Percentiles rank a stretch among this genome's conserved stretches.
Evolutionary conservation across 306 rosid genomes (phyloP).

Genomic region (Quercus suber): DNA sequence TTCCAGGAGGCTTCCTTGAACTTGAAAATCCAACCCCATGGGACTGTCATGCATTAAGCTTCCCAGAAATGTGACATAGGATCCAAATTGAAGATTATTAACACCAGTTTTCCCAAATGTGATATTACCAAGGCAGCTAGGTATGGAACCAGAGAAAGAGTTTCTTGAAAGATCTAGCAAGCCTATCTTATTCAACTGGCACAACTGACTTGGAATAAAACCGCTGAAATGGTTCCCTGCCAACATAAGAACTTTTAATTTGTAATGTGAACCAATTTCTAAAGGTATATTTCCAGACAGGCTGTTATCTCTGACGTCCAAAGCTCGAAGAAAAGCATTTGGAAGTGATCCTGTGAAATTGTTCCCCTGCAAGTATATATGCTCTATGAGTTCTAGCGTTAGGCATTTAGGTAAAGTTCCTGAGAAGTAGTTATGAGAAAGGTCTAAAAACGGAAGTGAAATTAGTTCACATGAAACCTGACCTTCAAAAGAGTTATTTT

Average conservation of each 20-base stretch:
- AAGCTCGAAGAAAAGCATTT: not conserved
- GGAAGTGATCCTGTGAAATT: not conserved
- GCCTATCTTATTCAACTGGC: not conserved
- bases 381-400: not conserved
- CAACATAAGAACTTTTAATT: not conserved
- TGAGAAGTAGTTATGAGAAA: not conserved
- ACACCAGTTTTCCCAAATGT: not conserved
- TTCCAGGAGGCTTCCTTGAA: no score
- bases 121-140: not conserved
- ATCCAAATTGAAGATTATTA: not conserved
- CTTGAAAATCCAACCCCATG: no score
- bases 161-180: constrained; percentile 8
- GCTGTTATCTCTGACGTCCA: not conserved
- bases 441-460: not conserved
- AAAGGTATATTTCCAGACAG: not conserved
- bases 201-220: not conserved
- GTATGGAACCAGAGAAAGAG: constrained; percentile 3
- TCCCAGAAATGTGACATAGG: no score
- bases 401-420: constrained; percentile 6
- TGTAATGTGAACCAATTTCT: not conserved
- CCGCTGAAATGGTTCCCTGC: not conserved
- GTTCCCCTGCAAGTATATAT: not conserved
- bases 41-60: not conserved
- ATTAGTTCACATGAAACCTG: not conserved
- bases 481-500: not conserved